Percentiles rank a stretch among this genome's conserved stretches.
Conservation (phyloP, 2,329 filamentous ascomycete species). For the Pseudogymnoascus sp. region DNA sequence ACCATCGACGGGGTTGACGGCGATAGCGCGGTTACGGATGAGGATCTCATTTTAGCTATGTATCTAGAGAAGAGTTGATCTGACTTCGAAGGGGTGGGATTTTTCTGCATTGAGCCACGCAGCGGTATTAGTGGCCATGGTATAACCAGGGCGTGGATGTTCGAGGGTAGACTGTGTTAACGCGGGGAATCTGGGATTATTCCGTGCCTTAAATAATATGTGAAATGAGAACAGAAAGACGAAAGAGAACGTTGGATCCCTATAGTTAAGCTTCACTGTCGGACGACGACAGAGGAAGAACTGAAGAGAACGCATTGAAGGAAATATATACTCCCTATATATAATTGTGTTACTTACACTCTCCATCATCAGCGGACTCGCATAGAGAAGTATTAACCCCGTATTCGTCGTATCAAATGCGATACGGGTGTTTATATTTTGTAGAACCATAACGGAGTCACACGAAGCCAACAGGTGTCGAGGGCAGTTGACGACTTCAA, state of each 20-base stretch:
- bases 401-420: not conserved
- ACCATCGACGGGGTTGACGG: slow-evolving; percentile 34
- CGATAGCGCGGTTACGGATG: slow-evolving; percentile 31
- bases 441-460: not conserved
- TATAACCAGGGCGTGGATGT: too few relatives aligned
- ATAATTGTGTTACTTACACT: not conserved
- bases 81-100: slow-evolving; percentile 29
- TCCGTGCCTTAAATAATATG: not conserved
- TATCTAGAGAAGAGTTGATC: slow-evolving; percentile 29
- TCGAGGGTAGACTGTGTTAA: not conserved
- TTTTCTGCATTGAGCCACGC: slow-evolving; percentile 24
- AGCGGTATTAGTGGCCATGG: slow-evolving; percentile 17
- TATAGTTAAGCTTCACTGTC: not conserved
- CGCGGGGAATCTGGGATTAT: not conserved
- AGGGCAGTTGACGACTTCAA: not conserved
- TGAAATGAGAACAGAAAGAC: not conserved
- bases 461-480: not conserved
- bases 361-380: not conserved
- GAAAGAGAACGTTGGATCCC: not conserved
- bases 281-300: not conserved
- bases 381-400: not conserved
- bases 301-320: not conserved
- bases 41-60: slow-evolving; percentile 28
- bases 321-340: not conserved
- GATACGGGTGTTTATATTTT: not conserved